Base-by-base conservation (phyloP, 192 early-diverging fungal species). In the Powellomyces hirtus region DNA sequence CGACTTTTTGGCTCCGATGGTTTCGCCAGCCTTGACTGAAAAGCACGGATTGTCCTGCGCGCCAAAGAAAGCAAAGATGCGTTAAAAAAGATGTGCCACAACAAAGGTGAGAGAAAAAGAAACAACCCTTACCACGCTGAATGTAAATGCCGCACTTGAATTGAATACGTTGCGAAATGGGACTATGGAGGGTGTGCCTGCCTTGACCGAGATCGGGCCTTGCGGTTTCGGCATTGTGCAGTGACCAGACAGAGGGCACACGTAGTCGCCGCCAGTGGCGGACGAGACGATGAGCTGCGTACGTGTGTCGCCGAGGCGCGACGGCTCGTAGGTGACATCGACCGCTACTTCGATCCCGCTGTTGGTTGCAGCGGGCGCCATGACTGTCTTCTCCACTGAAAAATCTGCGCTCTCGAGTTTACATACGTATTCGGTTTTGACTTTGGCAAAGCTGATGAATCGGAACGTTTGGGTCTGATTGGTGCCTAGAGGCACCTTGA, bases 151-250 rank as follows among this genome's bases (percentile, higher is more conserved):
- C 7, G 86, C 82, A 16, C 63, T 64, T 14, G 53, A 38, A 18
- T 62, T 74, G 62, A 85, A 85, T 16, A 87, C 84, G 65, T 87
- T 87, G 42, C 87, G 89, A 73, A 87, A 87, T 5, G 79, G 62
- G 8, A 87, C 59, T 2, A 73, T 38, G 0, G 80, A 49, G 0
- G 75, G 49, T 6, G 70, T 42, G 0, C 86, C 86, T 14, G 79
- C 18, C 66, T 82, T 85, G 38, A 87, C 71, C 0, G 67, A 50
- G 66, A 87, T 87, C 1, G 86, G 86, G 1, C 86, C 86, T 64
- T 87, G 86, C 4, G 86, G 86, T 62, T 74, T 51, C 14, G 86
- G 86, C 8, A 68, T 42, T 1, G 65, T 67, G 60, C 84, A 87
- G 58, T 87, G 84, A 0, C 86, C 86, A 56, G 65, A 75, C 11